Conservation (phyloP, 345 rosid genomes). For the Hibiscus mutabilis region DNA sequence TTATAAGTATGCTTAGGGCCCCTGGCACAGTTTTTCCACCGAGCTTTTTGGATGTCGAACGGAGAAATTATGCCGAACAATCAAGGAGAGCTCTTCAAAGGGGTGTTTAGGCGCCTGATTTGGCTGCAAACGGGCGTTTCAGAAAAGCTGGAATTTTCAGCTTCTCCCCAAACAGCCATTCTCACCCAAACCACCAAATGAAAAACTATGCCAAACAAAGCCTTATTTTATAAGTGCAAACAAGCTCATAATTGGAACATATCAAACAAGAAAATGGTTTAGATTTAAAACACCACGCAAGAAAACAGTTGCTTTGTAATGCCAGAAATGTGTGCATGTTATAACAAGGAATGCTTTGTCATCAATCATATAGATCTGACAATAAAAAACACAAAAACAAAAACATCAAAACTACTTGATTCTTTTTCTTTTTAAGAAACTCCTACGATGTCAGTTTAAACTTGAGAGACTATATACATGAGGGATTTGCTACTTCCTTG, state of each 20-base stretch:
- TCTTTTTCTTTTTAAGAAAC: constrained; percentile 17
- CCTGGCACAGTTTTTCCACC: no score
- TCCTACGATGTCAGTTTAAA: constrained; percentile 6
- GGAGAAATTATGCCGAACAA: no score
- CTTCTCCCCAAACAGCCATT: no score
- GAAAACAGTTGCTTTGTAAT: background rate
- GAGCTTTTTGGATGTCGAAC: no score
- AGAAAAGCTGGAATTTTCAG: no score
- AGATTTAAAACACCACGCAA: background rate
- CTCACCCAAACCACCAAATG: no score
- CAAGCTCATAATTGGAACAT: background rate
- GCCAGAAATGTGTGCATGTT: constrained; percentile 6
- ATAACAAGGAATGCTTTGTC: constrained; percentile 19
- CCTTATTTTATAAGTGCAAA: background rate
- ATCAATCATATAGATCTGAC: constrained; percentile 15
- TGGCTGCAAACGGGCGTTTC: no score
- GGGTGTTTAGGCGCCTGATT: no score
- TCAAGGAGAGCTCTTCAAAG: no score
- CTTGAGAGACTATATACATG: background rate
- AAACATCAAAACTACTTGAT: constrained; percentile 6
- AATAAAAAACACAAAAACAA: constrained; percentile 7
- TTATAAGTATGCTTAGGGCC: no score
- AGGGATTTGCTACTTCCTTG: background rate
- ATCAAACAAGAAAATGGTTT: no score
- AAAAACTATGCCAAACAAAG: no score